Conservation (phyloP, 192 early-diverging fungal species). For the Coemansia sp. region DNA sequence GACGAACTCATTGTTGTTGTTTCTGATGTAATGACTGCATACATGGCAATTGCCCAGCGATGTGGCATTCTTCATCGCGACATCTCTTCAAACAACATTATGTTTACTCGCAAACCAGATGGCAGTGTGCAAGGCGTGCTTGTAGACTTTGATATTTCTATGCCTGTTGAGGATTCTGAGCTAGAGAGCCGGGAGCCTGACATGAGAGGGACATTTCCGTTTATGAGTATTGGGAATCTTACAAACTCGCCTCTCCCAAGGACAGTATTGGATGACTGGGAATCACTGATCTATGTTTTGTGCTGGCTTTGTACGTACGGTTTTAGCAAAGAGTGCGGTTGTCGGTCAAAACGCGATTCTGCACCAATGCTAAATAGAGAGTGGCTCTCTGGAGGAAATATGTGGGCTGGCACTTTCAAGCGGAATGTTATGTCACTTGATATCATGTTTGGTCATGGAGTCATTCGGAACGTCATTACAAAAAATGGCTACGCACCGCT, state of each 20-base stretch:
- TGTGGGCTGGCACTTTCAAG: too few species aligned
- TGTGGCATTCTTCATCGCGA: neutral
- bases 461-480: too few species aligned
- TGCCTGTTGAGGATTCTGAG: conserved; percentile 7
- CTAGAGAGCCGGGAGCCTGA: conserved; percentile 1
- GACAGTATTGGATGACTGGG: conserved; percentile 22
- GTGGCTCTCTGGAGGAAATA: too few species aligned
- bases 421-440: too few species aligned
- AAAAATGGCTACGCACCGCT: too few species aligned
- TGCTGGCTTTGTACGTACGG: conserved; percentile 24
- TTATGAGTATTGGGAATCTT: conserved; percentile 33
- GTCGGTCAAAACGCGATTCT: too few species aligned
- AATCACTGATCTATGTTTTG: conserved; percentile 20
- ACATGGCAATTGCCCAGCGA: neutral
- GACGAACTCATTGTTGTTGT: conserved; percentile 2
- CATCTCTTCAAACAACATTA: conserved; percentile 21
- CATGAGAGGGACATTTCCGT: conserved; percentile 21
- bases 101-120: conserved; percentile 1
- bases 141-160: conserved; percentile 25
- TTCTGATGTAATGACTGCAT: conserved; percentile 8
- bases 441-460: too few species aligned
- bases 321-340: neutral
- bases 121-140: conserved; percentile 13
- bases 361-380: too few species aligned
- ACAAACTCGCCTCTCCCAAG: neutral